Conservation (phyloP, 2,329 filamentous ascomycete species). For the Cordyceps pruinosa region DNA sequence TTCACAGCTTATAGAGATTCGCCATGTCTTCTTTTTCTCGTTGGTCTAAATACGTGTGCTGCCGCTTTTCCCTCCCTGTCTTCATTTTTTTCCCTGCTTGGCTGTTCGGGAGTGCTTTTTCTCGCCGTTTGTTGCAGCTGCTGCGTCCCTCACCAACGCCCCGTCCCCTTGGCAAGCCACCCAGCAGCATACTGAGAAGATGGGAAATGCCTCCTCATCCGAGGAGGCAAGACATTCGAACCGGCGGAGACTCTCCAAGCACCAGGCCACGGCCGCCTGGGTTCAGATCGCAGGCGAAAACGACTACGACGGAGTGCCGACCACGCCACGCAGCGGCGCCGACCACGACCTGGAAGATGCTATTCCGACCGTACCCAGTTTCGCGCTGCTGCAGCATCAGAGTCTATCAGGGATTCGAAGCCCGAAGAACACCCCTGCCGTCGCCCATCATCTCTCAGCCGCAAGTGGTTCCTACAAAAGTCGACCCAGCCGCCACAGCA, state of each 20-base stretch:
- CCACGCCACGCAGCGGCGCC: slow-evolving; percentile 15
- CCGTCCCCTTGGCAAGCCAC: background rate
- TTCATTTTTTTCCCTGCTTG: background rate
- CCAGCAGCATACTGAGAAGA: slow-evolving; percentile 19
- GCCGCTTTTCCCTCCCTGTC: background rate
- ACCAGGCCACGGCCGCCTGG: slow-evolving; percentile 35
- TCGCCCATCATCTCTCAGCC: background rate
- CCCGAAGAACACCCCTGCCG: background rate
- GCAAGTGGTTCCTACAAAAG: background rate
- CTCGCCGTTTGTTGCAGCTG: background rate
- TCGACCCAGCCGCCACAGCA: slow-evolving; percentile 8
- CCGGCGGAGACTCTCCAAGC: slow-evolving; percentile 47
- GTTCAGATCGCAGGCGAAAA: slow-evolving; percentile 28
- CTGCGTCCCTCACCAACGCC: background rate
- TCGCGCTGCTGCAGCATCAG: background rate
- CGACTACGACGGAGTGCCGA: slow-evolving; percentile 10
- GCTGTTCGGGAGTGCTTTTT: background rate
- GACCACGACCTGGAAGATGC: slow-evolving; percentile 13
- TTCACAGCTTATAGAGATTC: background rate
- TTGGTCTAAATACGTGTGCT: background rate
- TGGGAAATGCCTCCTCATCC: slow-evolving; percentile 46
- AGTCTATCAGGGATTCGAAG: background rate
- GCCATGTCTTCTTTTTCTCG: background rate
- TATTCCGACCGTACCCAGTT: slow-evolving; percentile 1
- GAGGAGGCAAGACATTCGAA: slow-evolving; percentile 29